Conservation (phyloP, 2,329 filamentous ascomycete genomes). For the Curvularia eragrostidis region DNA sequence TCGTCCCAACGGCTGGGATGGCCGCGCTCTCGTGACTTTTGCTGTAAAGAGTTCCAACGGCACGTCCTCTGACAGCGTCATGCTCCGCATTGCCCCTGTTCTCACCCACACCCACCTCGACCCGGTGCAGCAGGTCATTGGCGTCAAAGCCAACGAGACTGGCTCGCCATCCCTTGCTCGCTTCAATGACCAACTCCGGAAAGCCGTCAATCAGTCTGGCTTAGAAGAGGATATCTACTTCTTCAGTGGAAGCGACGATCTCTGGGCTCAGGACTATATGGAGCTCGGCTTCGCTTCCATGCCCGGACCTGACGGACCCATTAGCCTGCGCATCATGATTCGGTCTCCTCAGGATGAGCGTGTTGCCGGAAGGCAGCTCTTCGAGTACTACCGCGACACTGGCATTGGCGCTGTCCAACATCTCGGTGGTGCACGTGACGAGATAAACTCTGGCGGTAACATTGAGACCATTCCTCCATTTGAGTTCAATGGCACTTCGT, state of each 20-base stretch:
- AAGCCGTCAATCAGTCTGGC: constrained; percentile 15
- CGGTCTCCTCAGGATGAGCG: constrained; percentile 33
- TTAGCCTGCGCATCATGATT: constrained; percentile 47
- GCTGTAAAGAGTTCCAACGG: constrained; percentile 31
- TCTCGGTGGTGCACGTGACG: constrained; percentile 15
- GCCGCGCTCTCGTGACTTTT: constrained; percentile 29
- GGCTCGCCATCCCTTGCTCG: constrained; percentile 1
- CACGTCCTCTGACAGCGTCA: constrained; percentile 35
- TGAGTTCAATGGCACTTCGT: constrained; percentile 16
- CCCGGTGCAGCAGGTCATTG: constrained; percentile 35
- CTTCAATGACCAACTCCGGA: constrained; percentile 30
- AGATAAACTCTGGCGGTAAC: constrained; percentile 43
- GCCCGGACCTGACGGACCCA: constrained; percentile 46
- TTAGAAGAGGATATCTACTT: constrained; percentile 22
- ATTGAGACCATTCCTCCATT: constrained; percentile 52
- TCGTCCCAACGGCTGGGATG: constrained; percentile 20
- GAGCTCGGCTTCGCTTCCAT: constrained; percentile 52
- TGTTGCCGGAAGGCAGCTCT: constrained; percentile 41
- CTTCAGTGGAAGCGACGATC: constrained; percentile 37
- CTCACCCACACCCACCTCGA: constrained; percentile 50
- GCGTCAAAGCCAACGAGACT: constrained; percentile 19
- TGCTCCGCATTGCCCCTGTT: constrained; percentile 28
- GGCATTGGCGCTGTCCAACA: constrained; percentile 46
- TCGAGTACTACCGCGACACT: constrained; percentile 40
- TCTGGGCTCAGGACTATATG: constrained; percentile 53